These are phyloP conservation scores for Oligophagozyma castellii DNA, from an alignment of 1,139 yeast species.

Conservation along the genomic window DNA sequence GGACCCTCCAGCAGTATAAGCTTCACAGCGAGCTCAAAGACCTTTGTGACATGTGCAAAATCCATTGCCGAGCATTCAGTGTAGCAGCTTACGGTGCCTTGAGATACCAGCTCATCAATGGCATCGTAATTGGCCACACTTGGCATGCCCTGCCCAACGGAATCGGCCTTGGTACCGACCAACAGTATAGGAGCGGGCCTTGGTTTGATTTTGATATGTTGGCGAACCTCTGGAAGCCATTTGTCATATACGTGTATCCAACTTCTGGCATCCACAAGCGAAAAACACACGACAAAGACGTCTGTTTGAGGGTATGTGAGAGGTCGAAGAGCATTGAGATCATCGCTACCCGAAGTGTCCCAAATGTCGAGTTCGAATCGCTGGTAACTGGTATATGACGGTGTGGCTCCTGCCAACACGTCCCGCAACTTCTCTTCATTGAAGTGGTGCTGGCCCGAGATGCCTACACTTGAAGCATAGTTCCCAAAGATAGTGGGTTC, in stretches of 20 bases:
- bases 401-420: neutral
- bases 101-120: conserved; percentile 55
- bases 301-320: conserved; percentile 85
- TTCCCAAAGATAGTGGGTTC: conserved; percentile 88
- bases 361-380: conserved; percentile 63
- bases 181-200: conserved; percentile 39
- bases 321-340: conserved; percentile 79
- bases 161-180: conserved; percentile 75
- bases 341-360: conserved; percentile 95
- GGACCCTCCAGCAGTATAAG: conserved; percentile 7
- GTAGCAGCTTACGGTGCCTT: conserved; percentile 58
- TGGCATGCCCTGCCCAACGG: conserved; percentile 35
- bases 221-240: conserved; percentile 82
- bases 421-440: neutral
- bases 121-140: conserved; percentile 36
- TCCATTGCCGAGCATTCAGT: conserved; percentile 84
- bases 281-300: conserved; percentile 72
- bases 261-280: conserved; percentile 69
- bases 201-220: conserved; percentile 59
- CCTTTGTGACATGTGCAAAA: conserved; percentile 68
- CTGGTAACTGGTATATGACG: neutral
- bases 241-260: conserved; percentile 57
- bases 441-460: too few relatives aligned
- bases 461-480: conserved; percentile 49
- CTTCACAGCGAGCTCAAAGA: conserved; percentile 68